phyloP scores from a whole-genome alignment of 352 stramenopile species.

The Phytophthora hibernalis region DNA sequence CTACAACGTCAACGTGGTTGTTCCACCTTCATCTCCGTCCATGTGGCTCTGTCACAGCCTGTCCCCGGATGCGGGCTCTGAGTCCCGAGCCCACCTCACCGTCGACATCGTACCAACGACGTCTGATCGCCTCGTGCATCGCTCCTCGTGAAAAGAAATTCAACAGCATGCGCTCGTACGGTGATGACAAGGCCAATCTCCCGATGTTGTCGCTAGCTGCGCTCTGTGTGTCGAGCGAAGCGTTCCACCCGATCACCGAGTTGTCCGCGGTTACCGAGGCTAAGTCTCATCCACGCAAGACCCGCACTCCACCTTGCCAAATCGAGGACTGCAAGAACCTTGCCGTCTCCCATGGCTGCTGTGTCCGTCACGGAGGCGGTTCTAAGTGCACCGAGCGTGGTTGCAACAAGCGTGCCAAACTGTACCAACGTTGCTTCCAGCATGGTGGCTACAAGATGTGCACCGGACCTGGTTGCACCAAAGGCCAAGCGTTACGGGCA shows the following conservation, averaged over 20 bases:
- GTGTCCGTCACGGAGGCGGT: slow-evolving; percentile 60
- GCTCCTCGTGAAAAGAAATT: slow-evolving; percentile 46
- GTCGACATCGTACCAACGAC: slow-evolving; percentile 34
- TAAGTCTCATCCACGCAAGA: slow-evolving; percentile 37
- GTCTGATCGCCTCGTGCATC: slow-evolving; percentile 49
- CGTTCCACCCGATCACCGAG: slow-evolving; percentile 31
- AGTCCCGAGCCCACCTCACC: slow-evolving; percentile 31
- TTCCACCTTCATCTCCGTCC: slow-evolving; percentile 19
- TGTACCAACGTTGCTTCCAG: slow-evolving; percentile 76
- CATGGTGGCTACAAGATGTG: slow-evolving; percentile 77
- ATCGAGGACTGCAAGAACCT: slow-evolving; percentile 69
- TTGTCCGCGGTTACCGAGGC: slow-evolving; percentile 19
- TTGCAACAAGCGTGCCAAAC: slow-evolving; percentile 68
- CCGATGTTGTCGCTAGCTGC: slow-evolving; percentile 38
- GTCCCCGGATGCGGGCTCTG: slow-evolving; percentile 20
- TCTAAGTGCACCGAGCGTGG: slow-evolving; percentile 53
- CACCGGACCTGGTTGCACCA: slow-evolving; percentile 57
- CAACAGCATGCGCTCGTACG: slow-evolving; percentile 40
- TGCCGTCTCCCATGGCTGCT: slow-evolving; percentile 57
- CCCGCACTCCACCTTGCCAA: slow-evolving; percentile 60
- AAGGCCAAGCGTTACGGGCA: slow-evolving; percentile 74
- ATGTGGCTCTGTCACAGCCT: slow-evolving; percentile 40
- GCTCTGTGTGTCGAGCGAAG: slow-evolving; percentile 33
- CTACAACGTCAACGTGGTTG: slow-evolving; percentile 5
- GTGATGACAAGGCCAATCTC: slow-evolving; percentile 43